Percentiles rank a stretch among this genome's conserved stretches.
Conservation (phyloP, 2,329 filamentous ascomycete species). For the Trichoderma sp. region DNA sequence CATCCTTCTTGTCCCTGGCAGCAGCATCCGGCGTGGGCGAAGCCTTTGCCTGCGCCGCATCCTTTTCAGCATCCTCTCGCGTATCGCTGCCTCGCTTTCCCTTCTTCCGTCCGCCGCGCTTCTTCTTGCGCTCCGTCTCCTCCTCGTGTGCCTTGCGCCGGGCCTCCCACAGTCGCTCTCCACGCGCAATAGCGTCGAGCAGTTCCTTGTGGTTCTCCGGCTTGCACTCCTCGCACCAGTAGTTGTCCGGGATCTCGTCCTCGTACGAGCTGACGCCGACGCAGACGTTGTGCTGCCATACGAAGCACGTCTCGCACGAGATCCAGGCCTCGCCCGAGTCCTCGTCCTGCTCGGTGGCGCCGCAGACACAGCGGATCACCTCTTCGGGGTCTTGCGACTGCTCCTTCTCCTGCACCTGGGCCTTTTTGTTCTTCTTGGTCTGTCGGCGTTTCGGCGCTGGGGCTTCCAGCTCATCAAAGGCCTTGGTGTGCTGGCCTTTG, state of each 20-base stretch:
- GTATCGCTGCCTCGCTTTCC: conserved; percentile 66
- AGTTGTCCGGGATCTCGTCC: conserved; percentile 77
- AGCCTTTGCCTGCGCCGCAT: conserved; percentile 39
- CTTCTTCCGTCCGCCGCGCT: conserved; percentile 64
- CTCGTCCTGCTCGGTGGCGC: conserved; percentile 80
- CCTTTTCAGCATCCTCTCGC: conserved; percentile 60
- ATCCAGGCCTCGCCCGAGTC: conserved; percentile 92
- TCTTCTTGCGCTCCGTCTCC: conserved; percentile 59
- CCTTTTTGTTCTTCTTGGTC: conserved; percentile 56
- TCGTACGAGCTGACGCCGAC: conserved; percentile 80
- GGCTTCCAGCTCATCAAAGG: conserved; percentile 73
- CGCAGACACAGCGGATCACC: conserved; percentile 91
- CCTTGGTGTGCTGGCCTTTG: conserved; percentile 92
- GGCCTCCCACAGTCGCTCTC: conserved; percentile 85
- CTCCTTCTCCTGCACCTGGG: conserved; percentile 62
- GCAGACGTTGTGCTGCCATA: conserved; percentile 97
- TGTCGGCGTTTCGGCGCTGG: conserved; percentile 57
- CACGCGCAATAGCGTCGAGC: conserved; percentile 73
- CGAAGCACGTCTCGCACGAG: conserved; percentile 86
- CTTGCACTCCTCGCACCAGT: conserved; percentile 89
- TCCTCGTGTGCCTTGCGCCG: conserved; percentile 64
- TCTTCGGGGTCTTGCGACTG: conserved; percentile 62
- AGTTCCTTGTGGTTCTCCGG: conserved; percentile 82
- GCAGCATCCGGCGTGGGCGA: conserved; percentile 45
- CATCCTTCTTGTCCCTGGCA: conserved; percentile 55